Base-by-base conservation (phyloP, 805 yeast species). In the Debaryomyces maramus region DNA sequence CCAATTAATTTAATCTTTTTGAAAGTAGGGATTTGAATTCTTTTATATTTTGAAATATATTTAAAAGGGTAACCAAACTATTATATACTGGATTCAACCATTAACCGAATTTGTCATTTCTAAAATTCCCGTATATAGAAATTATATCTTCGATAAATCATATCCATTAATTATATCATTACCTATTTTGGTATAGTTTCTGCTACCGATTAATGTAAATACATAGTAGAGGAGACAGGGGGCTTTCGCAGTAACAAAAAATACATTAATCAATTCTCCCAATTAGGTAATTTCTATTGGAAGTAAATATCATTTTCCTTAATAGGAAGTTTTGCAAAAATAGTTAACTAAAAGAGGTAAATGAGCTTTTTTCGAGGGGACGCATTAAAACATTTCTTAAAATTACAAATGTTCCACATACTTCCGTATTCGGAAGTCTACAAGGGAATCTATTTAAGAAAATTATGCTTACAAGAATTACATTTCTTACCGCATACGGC, bases 81-180 rank as follows among this genome's bases (percentile, higher is more conserved):
- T 23, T 16, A 7, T 13, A 24, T 22, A 13, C 40, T 20, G 28
- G 28, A 29, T 32, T 30, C 28, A 18, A 16, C 16, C 17, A 36
- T 36, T 28, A 20, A 18, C 22, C 15, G 16, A 29, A 24, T 24
- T 10, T 15, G 28, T 24, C 13, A 24, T 9, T 7, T n/a, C 21
- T 18, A 9, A 30, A 24, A 39, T 43, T 43, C 42, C 46, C 46
- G 36, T 35, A 26, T 35, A 35, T 10, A 39, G 46, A 20, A 43
- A 39, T 15, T 15, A 13, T 24, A 13, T 24, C n/a, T 35, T 19
- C 10, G 23, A 32, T 13, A 13, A 18, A 21, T 21, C 23, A 23
- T 31, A 38, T 34, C 39, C 36, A 38, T 24, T 26, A 30, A 11
- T 30, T 16, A 28, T 20, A 14, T 19, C 37, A 29, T 28, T 37